Evolutionary conservation across 2,329 filamentous ascomycete species (phyloP).

Genomic region (Venturia carpophila): DNA sequence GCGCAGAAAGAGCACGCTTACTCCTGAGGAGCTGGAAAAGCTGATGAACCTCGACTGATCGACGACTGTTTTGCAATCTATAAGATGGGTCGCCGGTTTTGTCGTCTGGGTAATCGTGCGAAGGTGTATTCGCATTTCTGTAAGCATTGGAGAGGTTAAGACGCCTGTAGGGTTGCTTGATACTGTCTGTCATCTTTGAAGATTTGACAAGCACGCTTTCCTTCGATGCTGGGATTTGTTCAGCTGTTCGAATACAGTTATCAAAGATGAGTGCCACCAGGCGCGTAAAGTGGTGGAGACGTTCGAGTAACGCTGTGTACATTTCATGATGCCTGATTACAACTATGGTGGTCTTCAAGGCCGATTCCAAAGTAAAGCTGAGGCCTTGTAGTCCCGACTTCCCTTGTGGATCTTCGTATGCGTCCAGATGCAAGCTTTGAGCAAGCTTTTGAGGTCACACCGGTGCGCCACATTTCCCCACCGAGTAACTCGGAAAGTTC

Average conservation of each 20-base stretch:
- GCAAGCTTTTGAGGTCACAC: neutral
- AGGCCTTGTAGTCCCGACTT: neutral
- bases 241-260: neutral
- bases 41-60: slow-evolving; percentile 23
- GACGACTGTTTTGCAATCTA: neutral
- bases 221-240: neutral
- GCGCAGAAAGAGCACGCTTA: slow-evolving; percentile 65
- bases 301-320: neutral
- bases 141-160: neutral
- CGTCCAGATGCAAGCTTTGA: neutral
- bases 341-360: neutral
- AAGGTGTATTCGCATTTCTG: neutral
- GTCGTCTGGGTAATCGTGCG: neutral
- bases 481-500: neutral
- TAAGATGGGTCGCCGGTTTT: neutral
- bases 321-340: neutral
- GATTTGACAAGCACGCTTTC: neutral
- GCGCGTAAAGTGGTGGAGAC: too few species aligned
- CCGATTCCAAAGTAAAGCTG: neutral
- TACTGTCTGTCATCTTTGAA: neutral
- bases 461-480: neutral
- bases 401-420: neutral
- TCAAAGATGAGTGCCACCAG: too few species aligned
- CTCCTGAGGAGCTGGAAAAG: slow-evolving; percentile 61
- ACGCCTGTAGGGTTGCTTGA: neutral